Base-by-base conservation (phyloP, 2,329 filamentous ascomycete genomes). In the Seiridium cupressi region DNA sequence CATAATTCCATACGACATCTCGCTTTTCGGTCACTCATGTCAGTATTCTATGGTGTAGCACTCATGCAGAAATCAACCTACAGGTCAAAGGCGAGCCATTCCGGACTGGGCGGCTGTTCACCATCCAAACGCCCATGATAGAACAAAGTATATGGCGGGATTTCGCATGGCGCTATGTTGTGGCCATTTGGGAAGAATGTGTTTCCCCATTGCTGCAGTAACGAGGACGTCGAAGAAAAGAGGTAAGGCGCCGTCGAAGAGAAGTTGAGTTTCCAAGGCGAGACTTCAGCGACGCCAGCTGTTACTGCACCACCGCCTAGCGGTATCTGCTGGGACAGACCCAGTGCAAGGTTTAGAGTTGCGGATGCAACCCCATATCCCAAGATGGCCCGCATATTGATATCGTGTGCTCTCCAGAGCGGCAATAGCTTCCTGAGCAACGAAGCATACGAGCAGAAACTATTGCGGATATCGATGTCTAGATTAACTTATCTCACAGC, bases 1-100 rank as follows among this genome's bases (percentile, higher is more conserved):
- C 75, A 81, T 82, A 62, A 84, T 83, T 4, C 77, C 78, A 63
- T 83, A 83, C n/a, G 79, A 74, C 81, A 83, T 83, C 60, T 79
- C 79, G 46, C 73, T 75, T 48, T 53, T 18, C 8, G 49, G n/a
- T 18, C 13, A 40, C 66, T 40, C 64, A 61, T 13, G 40, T 55
- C 5, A 51, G 18, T 31, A 42, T 55, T 57, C 1, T 32, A 36
- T 5, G 8, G 18, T 26, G 18, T 26, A 26, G 18, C 18, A 26
- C 18, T 26, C 18, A 26, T 26, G 18, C 18, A 26, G 18, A 26
- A 26, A 26, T 26, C 18, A 35, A 34, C 26, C 7, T 66, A 72
- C 66, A 79, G 70, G 65, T 83, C 81, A 63, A 84, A 79, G 5
- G 80, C 78, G 31, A 83, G 70, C 80, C 80, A 84, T 68, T 84